Evolutionary conservation across 2,329 filamentous ascomycete species (phyloP).

Genomic region (Aspergillus luchuensis): DNA sequence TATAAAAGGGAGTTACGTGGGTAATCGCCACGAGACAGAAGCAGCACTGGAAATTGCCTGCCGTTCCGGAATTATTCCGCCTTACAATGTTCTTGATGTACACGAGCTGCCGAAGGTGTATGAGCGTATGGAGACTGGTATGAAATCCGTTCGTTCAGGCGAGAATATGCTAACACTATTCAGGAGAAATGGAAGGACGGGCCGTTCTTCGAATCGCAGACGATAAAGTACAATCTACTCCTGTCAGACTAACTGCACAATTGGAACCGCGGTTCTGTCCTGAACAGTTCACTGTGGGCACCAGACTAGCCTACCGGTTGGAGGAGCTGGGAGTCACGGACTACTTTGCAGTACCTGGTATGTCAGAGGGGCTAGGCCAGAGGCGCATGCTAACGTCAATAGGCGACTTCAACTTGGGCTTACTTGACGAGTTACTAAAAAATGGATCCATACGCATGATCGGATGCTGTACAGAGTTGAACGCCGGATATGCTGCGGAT

Average conservation of each 20-base stretch:
- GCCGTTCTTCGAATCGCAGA: conserved; percentile 46
- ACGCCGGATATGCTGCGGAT: conserved; percentile 6
- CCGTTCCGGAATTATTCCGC: background rate
- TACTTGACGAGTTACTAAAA: background rate
- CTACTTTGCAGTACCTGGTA: conserved; percentile 5
- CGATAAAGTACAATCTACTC: too few species aligned
- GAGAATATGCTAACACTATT: too few species aligned
- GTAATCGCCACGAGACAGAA: conserved; percentile 47
- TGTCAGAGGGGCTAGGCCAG: background rate
- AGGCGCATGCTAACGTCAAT: too few species aligned
- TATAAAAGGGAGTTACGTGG: background rate
- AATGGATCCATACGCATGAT: background rate
- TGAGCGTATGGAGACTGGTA: conserved; percentile 36
- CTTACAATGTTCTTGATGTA: background rate
- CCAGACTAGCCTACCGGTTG: background rate
- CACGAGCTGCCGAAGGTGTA: background rate
- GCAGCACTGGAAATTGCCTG: conserved; percentile 72
- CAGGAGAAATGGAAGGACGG: conserved; percentile 40
- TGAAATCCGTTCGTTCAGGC: too few species aligned
- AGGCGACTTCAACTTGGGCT: background rate
- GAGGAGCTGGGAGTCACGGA: background rate
- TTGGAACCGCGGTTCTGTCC: too few species aligned
- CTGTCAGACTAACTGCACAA: too few species aligned
- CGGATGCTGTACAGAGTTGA: conserved; percentile 6
- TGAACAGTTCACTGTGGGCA: conserved; percentile 16